Percentiles rank a stretch among this genome's conserved stretches.
Evolutionary conservation across 176 grass and related monocot genomes (phyloP).

Genomic region (bread wheat (Triticum aestivum)): IWGSC_CS_RefSeq_v2.1 NC_057796.1:474267629-474268128

Average conservation of each 20-base stretch:
- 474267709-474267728: slow-evolving; percentile 37
- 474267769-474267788: slow-evolving; percentile 84
- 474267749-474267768: slow-evolving; percentile 70
- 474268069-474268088: slow-evolving; percentile 94
- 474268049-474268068: slow-evolving; percentile 98
- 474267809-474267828: slow-evolving; percentile 47
- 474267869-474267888: slow-evolving; percentile 49
- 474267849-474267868: slow-evolving; percentile 90
- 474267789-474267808: slow-evolving; percentile 86
- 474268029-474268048: slow-evolving; percentile 63
- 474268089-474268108: slow-evolving; percentile 71
- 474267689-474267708: slow-evolving; percentile 10
- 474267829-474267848: slow-evolving; percentile 80
- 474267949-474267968: slow-evolving; percentile 73
- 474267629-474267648: slow-evolving; percentile 51
- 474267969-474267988: slow-evolving; percentile 82
- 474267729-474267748: slow-evolving; percentile 68
- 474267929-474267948: slow-evolving; percentile 19
- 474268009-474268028: slow-evolving; percentile 43
- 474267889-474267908: neutral
- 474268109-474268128: slow-evolving; percentile 41
- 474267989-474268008: slow-evolving; percentile 82
- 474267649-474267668: slow-evolving; percentile 41
- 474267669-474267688: slow-evolving; percentile 30
- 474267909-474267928: slow-evolving; percentile 2